A percentile compares a stretch with the other conserved stretches of the same genome.
These are phyloP conservation scores for Lathyrus tuberosus DNA, from an alignment of 306 rosid species.

Conservation along the genomic window DNA sequence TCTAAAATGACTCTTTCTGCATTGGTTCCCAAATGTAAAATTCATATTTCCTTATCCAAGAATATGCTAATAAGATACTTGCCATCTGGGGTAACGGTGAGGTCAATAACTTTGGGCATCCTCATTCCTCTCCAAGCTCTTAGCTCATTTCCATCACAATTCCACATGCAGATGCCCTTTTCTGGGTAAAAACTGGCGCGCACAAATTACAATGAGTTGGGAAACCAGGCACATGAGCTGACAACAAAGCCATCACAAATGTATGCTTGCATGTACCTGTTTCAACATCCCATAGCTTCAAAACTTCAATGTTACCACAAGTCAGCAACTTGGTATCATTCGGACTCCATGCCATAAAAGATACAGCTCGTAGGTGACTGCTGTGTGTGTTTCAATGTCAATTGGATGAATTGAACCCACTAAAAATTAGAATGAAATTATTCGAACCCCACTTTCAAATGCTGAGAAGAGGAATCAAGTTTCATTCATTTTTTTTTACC, in stretches of 20 bases:
- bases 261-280: slow-evolving; percentile 90
- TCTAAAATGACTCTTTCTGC: slow-evolving; percentile 69
- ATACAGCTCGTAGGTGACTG: slow-evolving; percentile 74
- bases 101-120: slow-evolving; percentile 87
- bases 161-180: slow-evolving; percentile 91
- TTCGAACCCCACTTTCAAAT: background rate
- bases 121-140: slow-evolving; percentile 84
- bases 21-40: slow-evolving; percentile 64
- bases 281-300: slow-evolving; percentile 93
- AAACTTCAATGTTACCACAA: slow-evolving; percentile 85
- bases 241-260: slow-evolving; percentile 77
- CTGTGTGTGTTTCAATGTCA: slow-evolving; percentile 61
- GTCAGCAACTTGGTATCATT: slow-evolving; percentile 88
- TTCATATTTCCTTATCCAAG: slow-evolving; percentile 72
- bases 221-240: slow-evolving; percentile 99
- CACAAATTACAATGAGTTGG: slow-evolving; percentile 75
- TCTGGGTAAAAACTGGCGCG: slow-evolving; percentile 87
- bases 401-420: background rate
- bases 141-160: slow-evolving; percentile 80
- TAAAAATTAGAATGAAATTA: slow-evolving; percentile 5
- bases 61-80: slow-evolving; percentile 79
- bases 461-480: slow-evolving; percentile 22
- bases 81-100: slow-evolving; percentile 85
- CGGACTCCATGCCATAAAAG: slow-evolving; percentile 97
- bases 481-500: slow-evolving; percentile 20